These are phyloP conservation scores for Guadua angustifolia DNA, from an alignment of 176 grass and related monocot species.

Conservation along the genomic window DNA sequence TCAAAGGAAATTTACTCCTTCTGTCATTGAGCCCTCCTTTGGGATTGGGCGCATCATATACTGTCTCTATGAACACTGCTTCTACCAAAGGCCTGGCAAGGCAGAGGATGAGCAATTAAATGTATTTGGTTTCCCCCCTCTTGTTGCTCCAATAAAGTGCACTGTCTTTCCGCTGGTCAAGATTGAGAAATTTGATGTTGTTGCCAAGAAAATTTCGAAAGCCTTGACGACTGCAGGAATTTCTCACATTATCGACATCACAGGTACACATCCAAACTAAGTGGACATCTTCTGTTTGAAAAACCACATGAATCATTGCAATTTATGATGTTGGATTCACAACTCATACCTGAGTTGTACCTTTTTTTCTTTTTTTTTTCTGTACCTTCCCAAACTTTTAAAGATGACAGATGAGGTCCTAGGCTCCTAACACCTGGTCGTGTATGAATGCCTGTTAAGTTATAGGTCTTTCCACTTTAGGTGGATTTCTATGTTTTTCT, in stretches of 20 bases:
- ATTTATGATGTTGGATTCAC: not conserved
- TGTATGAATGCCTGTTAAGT: not conserved
- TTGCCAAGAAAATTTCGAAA: conserved; percentile 79
- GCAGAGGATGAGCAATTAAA: conserved; percentile 82
- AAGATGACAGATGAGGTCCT: not conserved
- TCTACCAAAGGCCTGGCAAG: conserved; percentile 72
- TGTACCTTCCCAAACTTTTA: not conserved
- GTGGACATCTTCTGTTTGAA: not conserved
- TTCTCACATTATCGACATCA: conserved; percentile 86
- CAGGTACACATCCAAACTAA: conserved; percentile 53
- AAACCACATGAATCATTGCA: not conserved
- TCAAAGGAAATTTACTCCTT: conserved; percentile 89
- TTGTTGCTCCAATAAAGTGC: conserved; percentile 93
- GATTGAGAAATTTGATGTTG: conserved; percentile 73
- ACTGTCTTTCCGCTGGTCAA: conserved; percentile 87
- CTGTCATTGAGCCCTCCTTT: conserved; percentile 94
- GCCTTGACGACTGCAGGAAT: conserved; percentile 74
- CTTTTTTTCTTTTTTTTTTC: not conserved
- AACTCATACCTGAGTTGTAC: not conserved
- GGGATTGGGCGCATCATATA: conserved; percentile 96
- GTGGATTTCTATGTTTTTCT: not conserved
- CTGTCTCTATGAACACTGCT: conserved; percentile 84
- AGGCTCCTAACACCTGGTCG: not conserved
- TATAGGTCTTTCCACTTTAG: not conserved
- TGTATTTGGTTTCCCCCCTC: conserved; percentile 76